Evolutionary conservation across 257 asterid genomes (phyloP), one percentile per base, ranked within the genome.

Genomic region (Fraxinus excelsior): DNA sequence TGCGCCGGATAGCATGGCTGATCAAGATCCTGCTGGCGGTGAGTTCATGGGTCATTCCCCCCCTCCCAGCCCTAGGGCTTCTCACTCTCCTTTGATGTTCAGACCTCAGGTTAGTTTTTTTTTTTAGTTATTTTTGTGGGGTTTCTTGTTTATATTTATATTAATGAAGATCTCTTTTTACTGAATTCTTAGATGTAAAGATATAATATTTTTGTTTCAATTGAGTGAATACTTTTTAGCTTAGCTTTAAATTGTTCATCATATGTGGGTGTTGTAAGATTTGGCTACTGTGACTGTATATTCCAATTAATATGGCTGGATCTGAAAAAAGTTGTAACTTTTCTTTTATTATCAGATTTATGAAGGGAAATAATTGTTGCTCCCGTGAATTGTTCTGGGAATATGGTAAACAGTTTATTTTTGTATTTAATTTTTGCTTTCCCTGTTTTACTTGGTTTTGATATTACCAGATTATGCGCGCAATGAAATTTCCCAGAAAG

Each of bases 61-160:
- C 23, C 98, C 97, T 76, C 85, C 97, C 16, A 92, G 98, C 81
- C 98, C 97, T 71, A 90, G 97, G 87, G 94, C 91, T 82, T 87
- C 97, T 75, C 96, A 85, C 25, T 89, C 97, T 3, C 98, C 98
- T 66, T 42, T 94, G 85, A 91, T 92, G 91, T 94, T 92, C 77
- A 84, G 91, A 81, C 97, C 98, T 67, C 97, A 94, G 97, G 98
- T 89, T 34, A n/a, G 78, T 78, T 70, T 23, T 66, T 26, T 31
- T 49, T 74, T 10, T 6, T 10, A 62, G 0, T 78, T 73, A n/a
- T 56, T 68, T 67, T 34, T 13, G 25, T 60, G 29, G 6, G 18
- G 16, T 67, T 3, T 26, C 73, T 70, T 35, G 49, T 35, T 62
- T 67, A 29, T 40, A 37, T 46, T 26, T 21, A 35, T 51, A 42